phyloP scores from a whole-genome alignment of 1,139 yeast genomes.

The Yamadazyma oceani region DNA sequence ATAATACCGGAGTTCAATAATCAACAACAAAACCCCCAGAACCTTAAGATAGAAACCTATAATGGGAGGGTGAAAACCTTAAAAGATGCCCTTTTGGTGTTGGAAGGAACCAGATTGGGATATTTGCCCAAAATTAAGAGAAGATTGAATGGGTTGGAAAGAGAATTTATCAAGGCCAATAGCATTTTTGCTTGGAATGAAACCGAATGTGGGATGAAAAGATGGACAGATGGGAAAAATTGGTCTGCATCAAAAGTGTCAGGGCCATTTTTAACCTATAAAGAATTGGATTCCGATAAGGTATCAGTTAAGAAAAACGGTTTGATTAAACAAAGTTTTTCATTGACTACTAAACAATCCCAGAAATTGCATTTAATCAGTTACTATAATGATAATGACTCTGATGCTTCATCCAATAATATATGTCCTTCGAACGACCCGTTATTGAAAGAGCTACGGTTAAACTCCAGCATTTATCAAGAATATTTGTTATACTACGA shows the following conservation, averaged over 20 bases:
- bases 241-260: slow-evolving; percentile 75
- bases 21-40: slow-evolving; percentile 5
- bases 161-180: slow-evolving; percentile 55
- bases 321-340: slow-evolving; percentile 58
- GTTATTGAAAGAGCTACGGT: slow-evolving; percentile 17
- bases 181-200: slow-evolving; percentile 73
- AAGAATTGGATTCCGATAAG: slow-evolving; percentile 50
- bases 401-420: slow-evolving; percentile 3
- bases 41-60: slow-evolving; percentile 52
- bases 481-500: slow-evolving; percentile 22
- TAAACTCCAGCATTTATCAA: slow-evolving; percentile 22
- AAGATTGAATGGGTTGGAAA: slow-evolving; percentile 58
- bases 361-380: slow-evolving; percentile 58
- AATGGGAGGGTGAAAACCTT: slow-evolving; percentile 57
- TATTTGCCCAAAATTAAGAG: slow-evolving; percentile 59
- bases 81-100: slow-evolving; percentile 60
- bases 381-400: slow-evolving; percentile 32
- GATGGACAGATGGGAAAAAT: slow-evolving; percentile 75
- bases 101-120: slow-evolving; percentile 63
- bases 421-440: slow-evolving; percentile 21
- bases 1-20: slow-evolving; percentile 18
- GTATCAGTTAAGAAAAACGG: slow-evolving; percentile 41
- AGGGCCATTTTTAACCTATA: slow-evolving; percentile 63
- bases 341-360: slow-evolving; percentile 48
- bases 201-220: slow-evolving; percentile 64